phyloP scores from a whole-genome alignment of 2,329 filamentous ascomycete genomes.

The Clonostachys byssicola region DNA sequence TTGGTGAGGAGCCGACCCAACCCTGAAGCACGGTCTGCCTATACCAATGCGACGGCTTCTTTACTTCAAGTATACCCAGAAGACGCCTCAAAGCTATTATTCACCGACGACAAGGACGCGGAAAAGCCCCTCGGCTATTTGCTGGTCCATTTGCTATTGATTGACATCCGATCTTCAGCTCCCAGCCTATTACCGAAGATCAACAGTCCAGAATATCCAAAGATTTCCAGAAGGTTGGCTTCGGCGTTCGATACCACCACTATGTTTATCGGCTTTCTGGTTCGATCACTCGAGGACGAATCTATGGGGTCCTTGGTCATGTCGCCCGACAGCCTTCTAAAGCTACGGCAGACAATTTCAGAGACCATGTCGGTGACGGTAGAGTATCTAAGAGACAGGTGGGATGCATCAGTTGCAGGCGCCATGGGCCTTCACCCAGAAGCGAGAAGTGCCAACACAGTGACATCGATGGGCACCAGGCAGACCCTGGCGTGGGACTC shows the following conservation, averaged over 20 bases:
- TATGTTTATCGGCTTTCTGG: constrained; percentile 53
- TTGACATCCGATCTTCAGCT: constrained; percentile 60
- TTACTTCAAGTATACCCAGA: constrained; percentile 52
- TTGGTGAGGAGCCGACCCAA: constrained; percentile 53
- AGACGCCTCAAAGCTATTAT: constrained; percentile 42
- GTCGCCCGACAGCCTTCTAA: constrained; percentile 55
- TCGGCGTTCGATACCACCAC: constrained; percentile 60
- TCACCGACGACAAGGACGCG: constrained; percentile 34
- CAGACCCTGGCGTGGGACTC: constrained; percentile 56
- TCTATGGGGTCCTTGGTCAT: constrained; percentile 32
- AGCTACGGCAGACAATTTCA: constrained; percentile 53
- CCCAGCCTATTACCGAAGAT: constrained; percentile 56
- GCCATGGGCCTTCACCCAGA: constrained; percentile 57
- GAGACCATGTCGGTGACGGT: constrained; percentile 61
- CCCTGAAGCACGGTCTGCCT: constrained; percentile 49
- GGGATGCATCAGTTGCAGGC: constrained; percentile 62
- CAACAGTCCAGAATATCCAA: constrained; percentile 47
- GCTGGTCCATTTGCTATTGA: constrained; percentile 59
- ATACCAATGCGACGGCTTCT: constrained; percentile 53
- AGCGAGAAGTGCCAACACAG: constrained; percentile 37
- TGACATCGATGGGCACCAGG: constrained; percentile 37
- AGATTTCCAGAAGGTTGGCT: constrained; percentile 48
- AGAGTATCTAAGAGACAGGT: constrained; percentile 66
- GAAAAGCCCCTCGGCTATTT: constrained; percentile 57
- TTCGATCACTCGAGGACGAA: constrained; percentile 48